These are phyloP conservation scores for Fusarium hainanense DNA, from an alignment of 2,329 filamentous ascomycete species.

Conservation along the genomic window DNA sequence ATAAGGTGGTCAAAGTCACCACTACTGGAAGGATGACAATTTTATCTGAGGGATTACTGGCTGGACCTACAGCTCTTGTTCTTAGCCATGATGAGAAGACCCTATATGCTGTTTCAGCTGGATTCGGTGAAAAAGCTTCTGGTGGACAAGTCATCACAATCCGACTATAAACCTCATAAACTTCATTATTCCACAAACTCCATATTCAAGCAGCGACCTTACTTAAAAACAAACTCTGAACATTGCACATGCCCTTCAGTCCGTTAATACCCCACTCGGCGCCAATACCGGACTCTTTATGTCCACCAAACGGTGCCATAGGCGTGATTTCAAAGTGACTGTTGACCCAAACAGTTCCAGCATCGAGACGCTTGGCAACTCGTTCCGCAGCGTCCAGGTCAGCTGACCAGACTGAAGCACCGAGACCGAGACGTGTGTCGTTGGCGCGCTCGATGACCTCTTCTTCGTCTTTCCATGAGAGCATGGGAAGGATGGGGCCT, in stretches of 20 bases:
- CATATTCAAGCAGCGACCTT: conserved; percentile 2
- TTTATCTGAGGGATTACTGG: not conserved
- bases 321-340: conserved; percentile 60
- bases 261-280: conserved; percentile 55
- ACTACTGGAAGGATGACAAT: too few species aligned
- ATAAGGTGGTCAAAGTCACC: not conserved
- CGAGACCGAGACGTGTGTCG: conserved; percentile 63
- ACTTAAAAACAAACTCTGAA: conserved; percentile 41
- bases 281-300: conserved; percentile 58
- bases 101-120: not conserved
- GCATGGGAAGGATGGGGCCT: conserved; percentile 69
- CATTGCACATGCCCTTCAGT: conserved; percentile 49
- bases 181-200: not conserved
- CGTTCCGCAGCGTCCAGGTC: conserved; percentile 62
- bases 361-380: conserved; percentile 65
- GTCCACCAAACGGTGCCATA: conserved; percentile 55
- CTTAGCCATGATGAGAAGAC: not conserved
- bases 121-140: not conserved
- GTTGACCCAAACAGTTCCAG: conserved; percentile 71
- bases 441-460: conserved; percentile 70
- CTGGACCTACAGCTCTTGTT: not conserved
- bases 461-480: conserved; percentile 69
- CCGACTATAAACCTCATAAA: not conserved
- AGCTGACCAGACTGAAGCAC: conserved; percentile 66
- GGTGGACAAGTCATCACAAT: conserved; percentile 11